Percentiles rank a stretch among this genome's conserved stretches.
Evolutionary conservation across 2,329 filamentous ascomycete species (phyloP).

Genomic region (Fulvia fulva): DNA sequence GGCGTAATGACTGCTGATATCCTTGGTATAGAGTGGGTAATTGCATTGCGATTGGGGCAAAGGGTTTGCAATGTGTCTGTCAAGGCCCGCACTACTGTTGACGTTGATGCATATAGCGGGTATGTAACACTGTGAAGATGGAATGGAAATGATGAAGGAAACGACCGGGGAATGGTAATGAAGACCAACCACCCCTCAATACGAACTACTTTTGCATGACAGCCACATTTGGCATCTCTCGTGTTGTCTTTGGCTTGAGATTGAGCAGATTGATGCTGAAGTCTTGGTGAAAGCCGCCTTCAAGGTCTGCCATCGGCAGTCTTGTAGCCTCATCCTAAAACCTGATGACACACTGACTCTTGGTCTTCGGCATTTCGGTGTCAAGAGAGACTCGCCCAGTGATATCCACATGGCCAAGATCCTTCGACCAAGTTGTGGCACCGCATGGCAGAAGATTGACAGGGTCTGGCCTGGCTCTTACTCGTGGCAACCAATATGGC

Average conservation of each 20-base stretch:
- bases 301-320: not conserved
- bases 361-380: not conserved
- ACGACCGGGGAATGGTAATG: not conserved
- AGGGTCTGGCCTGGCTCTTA: not conserved
- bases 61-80: not conserved
- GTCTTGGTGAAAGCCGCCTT: too few relatives aligned
- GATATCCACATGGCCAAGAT: not conserved
- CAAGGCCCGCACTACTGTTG: not conserved
- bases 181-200: not conserved
- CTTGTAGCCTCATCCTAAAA: not conserved
- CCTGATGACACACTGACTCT: not conserved
- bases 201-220: not conserved
- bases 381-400: too few relatives aligned
- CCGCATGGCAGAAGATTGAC: not conserved
- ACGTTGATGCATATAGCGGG: not conserved
- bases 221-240: not conserved
- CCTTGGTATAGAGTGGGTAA: not conserved
- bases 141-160: not conserved
- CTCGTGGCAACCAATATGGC: not conserved
- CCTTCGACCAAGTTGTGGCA: not conserved
- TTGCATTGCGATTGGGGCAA: not conserved
- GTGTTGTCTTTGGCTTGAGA: not conserved
- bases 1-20: slow-evolving; percentile 8
- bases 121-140: not conserved
- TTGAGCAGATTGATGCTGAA: too few relatives aligned